Base-by-base conservation (phyloP, 345 rosid species). In the Turnera subulata region DNA sequence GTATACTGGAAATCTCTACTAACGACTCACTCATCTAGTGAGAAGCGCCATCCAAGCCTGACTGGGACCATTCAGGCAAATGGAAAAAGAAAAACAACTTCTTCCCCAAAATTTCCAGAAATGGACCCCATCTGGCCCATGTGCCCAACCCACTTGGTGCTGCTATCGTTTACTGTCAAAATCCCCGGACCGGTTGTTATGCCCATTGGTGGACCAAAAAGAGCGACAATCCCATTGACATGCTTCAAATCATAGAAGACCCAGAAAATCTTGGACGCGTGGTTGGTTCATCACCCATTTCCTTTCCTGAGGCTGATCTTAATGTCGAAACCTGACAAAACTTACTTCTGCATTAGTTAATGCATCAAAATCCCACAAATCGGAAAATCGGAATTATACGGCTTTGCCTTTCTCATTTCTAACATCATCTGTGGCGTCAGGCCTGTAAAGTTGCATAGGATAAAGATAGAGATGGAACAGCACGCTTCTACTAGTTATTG, bases 351-450 rank as follows among this genome's bases (percentile, higher is more conserved):
- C 55, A 26, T 25, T 11, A 25, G 35, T 16, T 53, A n/a, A 50
- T 25, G 6, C 25, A 53, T n/a, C 13, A 53, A 19, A 19, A 11
- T 15, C 20, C 1, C 19, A 4, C 21, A 13, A 6, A n/a, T n/a
- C n/a, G n/a, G n/a, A n/a, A n/a, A n/a, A n/a, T n/a, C n/a, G n/a
- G n/a, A n/a, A n/a, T n/a, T 55, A 17, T 21, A 12, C 35, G 14
- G n/a, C 13, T 50, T 15, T 53, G 13, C 44, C 33, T 2, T 53
- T 37, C 37, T 39, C 13, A 6, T 23, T 40, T 26, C 13, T 42
- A 39, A 33, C 59, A 42, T 40, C 59, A 23, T 55, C 59, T 39
- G 6, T 55, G 33, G 37, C 59, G 48, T 55, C 59, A 55, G 17
- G 19, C 25, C 29, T 14, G 10, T 29, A 51, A 51, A 38, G 16